Evolutionary conservation across 345 rosid genomes (phyloP), one percentile per base, ranked within the genome.

Genomic region (Sisymbrium altissimum): DNA sequence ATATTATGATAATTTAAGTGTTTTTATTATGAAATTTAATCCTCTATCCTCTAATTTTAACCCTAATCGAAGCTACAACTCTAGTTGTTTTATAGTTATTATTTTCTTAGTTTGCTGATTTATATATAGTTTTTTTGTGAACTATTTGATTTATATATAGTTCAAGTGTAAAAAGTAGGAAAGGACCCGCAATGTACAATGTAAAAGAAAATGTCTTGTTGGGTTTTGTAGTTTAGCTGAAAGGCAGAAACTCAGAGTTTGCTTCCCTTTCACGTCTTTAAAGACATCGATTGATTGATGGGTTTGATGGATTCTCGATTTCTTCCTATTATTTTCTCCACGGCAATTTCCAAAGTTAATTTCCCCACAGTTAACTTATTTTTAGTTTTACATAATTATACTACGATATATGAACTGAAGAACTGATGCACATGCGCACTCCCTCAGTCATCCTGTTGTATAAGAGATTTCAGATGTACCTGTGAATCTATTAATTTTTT

Each of bases 201-300:
- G 60, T 30, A 64, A 70, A 64, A 11, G 11, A 64, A 27, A 55
- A 13, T 7, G 70, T 64, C 53, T 25, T 76, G 65, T 69, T 76
- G 53, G 25, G 35, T 55, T 61, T 68, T 76, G 79, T 45, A 63
- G 39, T 64, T 70, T 76, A 63, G 66, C 61, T 38, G 21, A 70
- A 57, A 45, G 70, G 60, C 79, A 69, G 59, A 70, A 62, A 69
- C 70, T 41, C 70, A 62, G 66, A 70, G 62, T 70, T 85, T 87
- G 83, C 92, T 85, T 87, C 80, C 81, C 61, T 77, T 81, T 83
- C 81, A 87, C 92, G 92, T 81, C 81, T 86, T 77, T 9, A 68
- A 61, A 64, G 74, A 62, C 76, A 75, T 64, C 27, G 76, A 80
- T 33, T 75, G 83, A 80, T 80, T 81, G 84, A 74, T 69, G 65